Evolutionary conservation across 2,329 filamentous ascomycete genomes (phyloP).

Genomic region (Aspergillus sojae): DNA sequence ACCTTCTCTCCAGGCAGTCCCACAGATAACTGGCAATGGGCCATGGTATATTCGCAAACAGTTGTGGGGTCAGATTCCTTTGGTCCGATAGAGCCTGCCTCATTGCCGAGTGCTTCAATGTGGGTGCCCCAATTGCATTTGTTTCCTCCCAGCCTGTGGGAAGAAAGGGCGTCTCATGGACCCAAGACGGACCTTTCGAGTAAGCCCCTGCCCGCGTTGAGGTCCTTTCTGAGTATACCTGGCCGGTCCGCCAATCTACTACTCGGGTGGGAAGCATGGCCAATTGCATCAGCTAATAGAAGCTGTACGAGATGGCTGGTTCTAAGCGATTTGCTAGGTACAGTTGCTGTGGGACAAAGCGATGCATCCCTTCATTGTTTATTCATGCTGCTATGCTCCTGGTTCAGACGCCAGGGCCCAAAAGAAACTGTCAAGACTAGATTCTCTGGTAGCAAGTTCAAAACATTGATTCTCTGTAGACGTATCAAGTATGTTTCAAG

Average conservation of each 20-base stretch:
- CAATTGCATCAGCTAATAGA: neutral
- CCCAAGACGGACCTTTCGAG: slow-evolving; percentile 37
- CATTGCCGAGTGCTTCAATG: slow-evolving; percentile 40
- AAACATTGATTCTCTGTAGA: neutral
- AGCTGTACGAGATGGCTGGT: neutral
- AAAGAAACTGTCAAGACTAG: neutral
- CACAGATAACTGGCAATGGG: slow-evolving; percentile 43
- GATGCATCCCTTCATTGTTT: neutral
- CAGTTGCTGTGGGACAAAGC: neutral
- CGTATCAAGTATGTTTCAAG: neutral
- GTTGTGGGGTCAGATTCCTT: slow-evolving; percentile 33
- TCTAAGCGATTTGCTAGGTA: neutral
- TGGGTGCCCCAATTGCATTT: slow-evolving; percentile 31
- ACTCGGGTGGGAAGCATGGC: slow-evolving; percentile 1
- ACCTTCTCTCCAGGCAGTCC: slow-evolving; percentile 41
- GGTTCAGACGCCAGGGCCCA: neutral
- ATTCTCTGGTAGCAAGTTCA: neutral
- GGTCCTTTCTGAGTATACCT: slow-evolving; percentile 19
- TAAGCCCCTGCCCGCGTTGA: slow-evolving; percentile 4
- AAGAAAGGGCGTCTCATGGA: slow-evolving; percentile 42
- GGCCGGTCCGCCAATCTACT: slow-evolving; percentile 18
- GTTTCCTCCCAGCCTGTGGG: slow-evolving; percentile 29
- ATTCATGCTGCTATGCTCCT: neutral
- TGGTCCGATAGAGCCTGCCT: slow-evolving; percentile 38
- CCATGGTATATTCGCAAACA: slow-evolving; percentile 45